Conservation (phyloP, 1,284 basidiomycete species). For the Exobasidium cylindrosporum region DNA sequence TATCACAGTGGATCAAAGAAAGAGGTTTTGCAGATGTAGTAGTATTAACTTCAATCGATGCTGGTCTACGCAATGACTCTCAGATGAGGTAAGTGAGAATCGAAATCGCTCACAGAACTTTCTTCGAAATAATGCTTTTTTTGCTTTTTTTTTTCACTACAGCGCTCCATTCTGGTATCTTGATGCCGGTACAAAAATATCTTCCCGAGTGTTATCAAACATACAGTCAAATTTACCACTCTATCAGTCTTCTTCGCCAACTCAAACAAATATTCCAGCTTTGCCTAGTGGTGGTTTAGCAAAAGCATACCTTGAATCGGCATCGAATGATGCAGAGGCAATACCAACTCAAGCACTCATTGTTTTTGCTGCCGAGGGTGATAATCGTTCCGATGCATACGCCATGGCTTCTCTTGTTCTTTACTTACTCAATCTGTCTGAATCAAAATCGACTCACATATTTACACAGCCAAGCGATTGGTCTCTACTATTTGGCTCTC, state of each 20-base stretch:
- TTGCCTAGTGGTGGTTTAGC: constrained; percentile 2
- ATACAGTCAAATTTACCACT: not conserved
- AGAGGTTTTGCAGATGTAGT: not conserved
- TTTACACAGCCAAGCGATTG: constrained; percentile 1
- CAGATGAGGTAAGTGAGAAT: not conserved
- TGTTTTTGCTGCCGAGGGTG: constrained; percentile 8
- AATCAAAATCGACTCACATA: not conserved
- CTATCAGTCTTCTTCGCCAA: not conserved
- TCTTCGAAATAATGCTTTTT: not conserved
- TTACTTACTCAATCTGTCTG: not conserved
- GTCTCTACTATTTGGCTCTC: constrained; percentile 2
- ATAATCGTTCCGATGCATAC: constrained; percentile 11
- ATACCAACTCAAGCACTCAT: not conserved
- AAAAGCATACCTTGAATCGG: not conserved
- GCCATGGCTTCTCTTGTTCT: constrained; percentile 1
- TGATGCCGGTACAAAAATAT: not conserved
- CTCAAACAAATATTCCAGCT: not conserved
- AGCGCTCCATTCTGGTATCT: not conserved
- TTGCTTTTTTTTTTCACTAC: not conserved
- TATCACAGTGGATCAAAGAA: constrained; percentile 3
- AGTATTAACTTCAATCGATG: not conserved
- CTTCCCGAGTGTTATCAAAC: not conserved
- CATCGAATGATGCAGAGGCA: not conserved
- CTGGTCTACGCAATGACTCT: constrained; percentile 4
- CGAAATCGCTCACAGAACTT: not conserved